phyloP scores from a whole-genome alignment of 2,329 filamentous ascomycete species.

The Xylaria arbuscula region DNA sequence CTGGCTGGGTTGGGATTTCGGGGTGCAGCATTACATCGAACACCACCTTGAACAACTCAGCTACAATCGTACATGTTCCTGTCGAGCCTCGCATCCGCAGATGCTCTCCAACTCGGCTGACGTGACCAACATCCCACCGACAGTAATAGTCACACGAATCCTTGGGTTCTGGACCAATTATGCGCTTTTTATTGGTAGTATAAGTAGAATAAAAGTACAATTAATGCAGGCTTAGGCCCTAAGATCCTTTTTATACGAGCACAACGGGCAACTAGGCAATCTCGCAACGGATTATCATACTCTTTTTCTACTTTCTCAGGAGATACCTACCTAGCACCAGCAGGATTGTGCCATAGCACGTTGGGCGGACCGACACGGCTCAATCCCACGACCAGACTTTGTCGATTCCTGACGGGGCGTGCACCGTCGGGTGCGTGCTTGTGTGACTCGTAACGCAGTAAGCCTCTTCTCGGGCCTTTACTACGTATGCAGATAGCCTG shows the following conservation, averaged over 20 bases:
- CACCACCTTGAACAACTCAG: slow-evolving; percentile 12
- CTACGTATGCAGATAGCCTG: slow-evolving; percentile 17
- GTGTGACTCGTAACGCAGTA: slow-evolving; percentile 33
- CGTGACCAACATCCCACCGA: slow-evolving; percentile 7
- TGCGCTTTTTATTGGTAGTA: not conserved
- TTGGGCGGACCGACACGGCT: slow-evolving; percentile 10
- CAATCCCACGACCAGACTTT: slow-evolving; percentile 11
- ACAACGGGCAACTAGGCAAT: not conserved
- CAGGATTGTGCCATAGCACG: slow-evolving; percentile 10
- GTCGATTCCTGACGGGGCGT: not conserved
- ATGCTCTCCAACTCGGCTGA: slow-evolving; percentile 9
- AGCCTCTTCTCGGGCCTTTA: slow-evolving; percentile 33
- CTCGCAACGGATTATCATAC: slow-evolving; percentile 8
- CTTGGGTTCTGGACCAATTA: not conserved
- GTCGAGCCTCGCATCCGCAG: not conserved
- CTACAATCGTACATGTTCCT: slow-evolving; percentile 1
- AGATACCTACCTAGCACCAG: not conserved
- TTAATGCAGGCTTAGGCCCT: slow-evolving; percentile 4
- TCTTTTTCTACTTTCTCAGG: too few relatives aligned
- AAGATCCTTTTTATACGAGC: slow-evolving; percentile 5
- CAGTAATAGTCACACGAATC: slow-evolving; percentile 1
- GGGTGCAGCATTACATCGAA: slow-evolving; percentile 15
- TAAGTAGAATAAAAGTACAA: not conserved
- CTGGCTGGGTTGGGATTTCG: slow-evolving; percentile 7
- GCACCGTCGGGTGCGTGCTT: slow-evolving; percentile 5